Evolutionary conservation across 768 basidiomycete genomes (phyloP).

Genomic region (Pluteus cervinus): DNA sequence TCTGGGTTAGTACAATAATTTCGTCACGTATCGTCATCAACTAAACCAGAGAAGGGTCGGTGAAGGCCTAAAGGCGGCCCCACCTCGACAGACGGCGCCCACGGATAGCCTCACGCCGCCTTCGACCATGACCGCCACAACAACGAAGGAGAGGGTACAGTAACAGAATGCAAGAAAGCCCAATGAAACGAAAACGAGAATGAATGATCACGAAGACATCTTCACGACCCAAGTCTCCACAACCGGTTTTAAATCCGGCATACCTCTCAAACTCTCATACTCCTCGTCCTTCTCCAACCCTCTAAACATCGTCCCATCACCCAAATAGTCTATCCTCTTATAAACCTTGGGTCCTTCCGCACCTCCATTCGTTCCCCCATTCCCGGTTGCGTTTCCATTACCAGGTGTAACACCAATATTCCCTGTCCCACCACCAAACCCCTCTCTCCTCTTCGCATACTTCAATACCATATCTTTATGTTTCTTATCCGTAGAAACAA

Average conservation of each 20-base stretch:
- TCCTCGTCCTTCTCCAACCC: slow-evolving; percentile 59
- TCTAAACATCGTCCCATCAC: slow-evolving; percentile 50
- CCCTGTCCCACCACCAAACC: slow-evolving; percentile 8
- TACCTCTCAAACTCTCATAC: slow-evolving; percentile 40
- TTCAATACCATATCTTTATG: slow-evolving; percentile 38
- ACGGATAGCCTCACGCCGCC: too few relatives aligned
- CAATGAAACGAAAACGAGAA: too few relatives aligned
- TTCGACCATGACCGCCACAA: too few relatives aligned
- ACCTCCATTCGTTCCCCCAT: not conserved
- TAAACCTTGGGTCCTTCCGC: slow-evolving; percentile 21
- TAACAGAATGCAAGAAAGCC: too few relatives aligned
- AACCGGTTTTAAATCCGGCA: slow-evolving; percentile 36
- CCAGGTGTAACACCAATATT: not conserved
- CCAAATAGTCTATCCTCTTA: slow-evolving; percentile 62
- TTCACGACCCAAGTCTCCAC: slow-evolving; percentile 59
- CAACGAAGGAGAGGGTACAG: too few relatives aligned
- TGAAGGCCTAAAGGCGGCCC: too few relatives aligned
- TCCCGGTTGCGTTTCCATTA: slow-evolving; percentile 1
- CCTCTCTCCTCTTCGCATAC: slow-evolving; percentile 43
- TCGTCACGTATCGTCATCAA: too few relatives aligned
- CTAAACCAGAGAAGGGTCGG: too few relatives aligned
- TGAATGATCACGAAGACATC: too few relatives aligned
- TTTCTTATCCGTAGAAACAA: slow-evolving; percentile 34
- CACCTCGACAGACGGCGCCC: too few relatives aligned
- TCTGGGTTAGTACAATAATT: too few relatives aligned